These are phyloP conservation scores for Saposhnikovia divaricata DNA, from an alignment of 129 eudicot genomes.

Conservation along the genomic window DNA sequence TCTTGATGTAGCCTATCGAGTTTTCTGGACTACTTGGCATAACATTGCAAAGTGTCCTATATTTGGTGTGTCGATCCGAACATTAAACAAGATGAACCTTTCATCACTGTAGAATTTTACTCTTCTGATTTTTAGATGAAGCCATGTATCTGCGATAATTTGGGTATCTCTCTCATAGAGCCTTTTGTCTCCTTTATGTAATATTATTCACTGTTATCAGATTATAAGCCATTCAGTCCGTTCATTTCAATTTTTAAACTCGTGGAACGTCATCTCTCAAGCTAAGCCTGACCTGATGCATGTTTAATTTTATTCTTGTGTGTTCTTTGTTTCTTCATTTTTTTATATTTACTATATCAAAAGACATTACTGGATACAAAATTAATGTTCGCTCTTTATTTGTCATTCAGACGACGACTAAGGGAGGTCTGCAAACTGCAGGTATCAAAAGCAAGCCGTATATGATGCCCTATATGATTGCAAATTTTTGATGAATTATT, in stretches of 20 bases:
- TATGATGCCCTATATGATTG: conserved; percentile 64
- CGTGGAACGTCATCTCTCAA: neutral
- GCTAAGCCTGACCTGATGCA: neutral
- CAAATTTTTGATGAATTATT: conserved; percentile 3
- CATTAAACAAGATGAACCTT: neutral
- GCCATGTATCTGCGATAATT: neutral
- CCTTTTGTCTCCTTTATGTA: neutral
- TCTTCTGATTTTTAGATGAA: neutral
- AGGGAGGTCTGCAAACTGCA: conserved; percentile 19
- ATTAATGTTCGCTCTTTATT: neutral
- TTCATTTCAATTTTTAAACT: neutral
- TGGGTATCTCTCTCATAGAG: neutral
- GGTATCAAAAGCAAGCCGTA: conserved; percentile 74
- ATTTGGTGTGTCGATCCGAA: neutral
- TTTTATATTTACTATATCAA: neutral
- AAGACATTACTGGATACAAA: neutral
- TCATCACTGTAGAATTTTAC: neutral
- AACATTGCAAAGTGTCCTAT: neutral
- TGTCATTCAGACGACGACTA: neutral
- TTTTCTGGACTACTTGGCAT: neutral
- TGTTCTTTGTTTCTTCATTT: neutral
- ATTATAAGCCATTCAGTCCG: neutral
- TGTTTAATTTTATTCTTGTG: neutral
- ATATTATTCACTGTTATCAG: neutral
- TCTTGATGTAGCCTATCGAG: neutral